Conservation (phyloP, 2,329 filamentous ascomycete species). For the Volutella citrinella region DNA sequence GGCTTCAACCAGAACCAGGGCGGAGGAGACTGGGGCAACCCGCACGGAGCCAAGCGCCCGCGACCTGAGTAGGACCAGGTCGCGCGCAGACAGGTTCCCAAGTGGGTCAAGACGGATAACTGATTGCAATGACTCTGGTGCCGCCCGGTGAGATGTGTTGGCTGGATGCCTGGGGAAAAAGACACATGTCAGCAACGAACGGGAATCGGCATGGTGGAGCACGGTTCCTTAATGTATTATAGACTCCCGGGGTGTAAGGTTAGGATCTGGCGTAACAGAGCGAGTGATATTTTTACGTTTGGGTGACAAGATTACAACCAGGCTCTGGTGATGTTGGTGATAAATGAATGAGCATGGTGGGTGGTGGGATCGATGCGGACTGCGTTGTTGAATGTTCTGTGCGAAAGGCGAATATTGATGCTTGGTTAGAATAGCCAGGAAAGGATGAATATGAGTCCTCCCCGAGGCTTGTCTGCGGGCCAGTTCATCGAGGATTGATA, state of each 20-base stretch:
- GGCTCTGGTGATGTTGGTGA: too few species aligned
- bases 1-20: conserved; percentile 53
- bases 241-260: conserved; percentile 24
- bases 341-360: too few species aligned
- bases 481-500: too few species aligned
- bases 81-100: background rate
- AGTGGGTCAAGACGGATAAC: conserved; percentile 1
- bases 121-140: too few species aligned
- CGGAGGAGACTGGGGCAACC: conserved; percentile 67
- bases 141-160: conserved; percentile 2
- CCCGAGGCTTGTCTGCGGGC: too few species aligned
- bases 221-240: conserved; percentile 21
- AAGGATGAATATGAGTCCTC: too few species aligned
- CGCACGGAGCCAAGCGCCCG: conserved; percentile 76
- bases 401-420: too few species aligned
- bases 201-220: too few species aligned
- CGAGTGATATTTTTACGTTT: conserved; percentile 15
- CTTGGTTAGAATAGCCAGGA: too few species aligned
- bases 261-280: conserved; percentile 23
- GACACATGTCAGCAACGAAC: too few species aligned
- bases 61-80: conserved; percentile 58
- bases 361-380: background rate
- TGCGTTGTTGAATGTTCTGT: too few species aligned
- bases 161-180: conserved; percentile 1
- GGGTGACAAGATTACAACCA: too few species aligned